A percentile compares a stretch with the other conserved stretches of the same genome.
Conservation (phyloP, 106 monocot genomes). For the Apostasia ramifera region DNA sequence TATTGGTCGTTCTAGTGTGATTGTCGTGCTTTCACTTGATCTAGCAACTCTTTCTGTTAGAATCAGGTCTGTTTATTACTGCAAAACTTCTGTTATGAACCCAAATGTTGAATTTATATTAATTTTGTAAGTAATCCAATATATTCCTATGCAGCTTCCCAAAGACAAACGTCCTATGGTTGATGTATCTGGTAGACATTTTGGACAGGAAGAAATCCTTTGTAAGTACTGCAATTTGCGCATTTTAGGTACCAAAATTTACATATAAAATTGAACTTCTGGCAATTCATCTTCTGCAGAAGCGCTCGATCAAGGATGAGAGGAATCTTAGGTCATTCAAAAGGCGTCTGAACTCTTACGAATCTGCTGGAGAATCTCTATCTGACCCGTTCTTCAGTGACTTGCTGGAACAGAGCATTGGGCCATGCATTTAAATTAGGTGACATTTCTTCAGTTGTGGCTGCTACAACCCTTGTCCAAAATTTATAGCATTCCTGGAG, state of each 20-base stretch:
- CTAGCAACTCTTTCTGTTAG: too few relatives aligned
- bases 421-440: too few relatives aligned
- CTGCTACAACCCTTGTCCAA: too few relatives aligned
- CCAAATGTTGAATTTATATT: neutral
- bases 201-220: conserved; percentile 77
- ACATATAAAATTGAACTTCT: neutral
- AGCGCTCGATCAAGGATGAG: conserved; percentile 55
- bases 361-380: conserved; percentile 64
- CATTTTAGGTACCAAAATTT: neutral
- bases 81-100: neutral
- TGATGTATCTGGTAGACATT: conserved; percentile 78
- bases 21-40: too few relatives aligned
- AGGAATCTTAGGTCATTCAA: conserved; percentile 81
- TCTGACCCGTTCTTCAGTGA: conserved; percentile 61
- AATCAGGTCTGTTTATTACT: too few relatives aligned
- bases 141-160: conserved; percentile 58
- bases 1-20: too few relatives aligned
- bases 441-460: too few relatives aligned
- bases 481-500: too few relatives aligned
- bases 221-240: conserved; percentile 37
- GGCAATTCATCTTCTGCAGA: conserved; percentile 23
- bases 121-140: neutral
- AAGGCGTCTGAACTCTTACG: conserved; percentile 55
- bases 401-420: conserved; percentile 13
- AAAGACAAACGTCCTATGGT: conserved; percentile 88